These are phyloP conservation scores for Phytophthora europaea DNA, from an alignment of 352 stramenopile species.

Conservation along the genomic window DNA sequence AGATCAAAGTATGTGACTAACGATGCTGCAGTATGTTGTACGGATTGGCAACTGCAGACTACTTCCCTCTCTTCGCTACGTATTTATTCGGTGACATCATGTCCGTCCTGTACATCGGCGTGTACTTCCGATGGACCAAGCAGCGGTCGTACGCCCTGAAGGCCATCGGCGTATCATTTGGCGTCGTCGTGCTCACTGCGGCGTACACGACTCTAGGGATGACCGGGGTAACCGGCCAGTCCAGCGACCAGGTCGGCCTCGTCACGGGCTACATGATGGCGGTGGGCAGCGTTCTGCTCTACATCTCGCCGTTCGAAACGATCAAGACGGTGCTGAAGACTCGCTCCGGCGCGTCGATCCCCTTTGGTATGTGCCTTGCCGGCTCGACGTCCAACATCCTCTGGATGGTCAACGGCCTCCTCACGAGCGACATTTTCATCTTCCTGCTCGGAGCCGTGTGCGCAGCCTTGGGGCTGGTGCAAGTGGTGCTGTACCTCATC, in stretches of 20 bases:
- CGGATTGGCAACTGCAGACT: constrained; percentile 37
- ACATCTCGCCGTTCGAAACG: constrained; percentile 44
- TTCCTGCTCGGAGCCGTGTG: constrained; percentile 40
- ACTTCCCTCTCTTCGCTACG: constrained; percentile 43
- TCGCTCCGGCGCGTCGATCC: constrained; percentile 38
- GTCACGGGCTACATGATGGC: constrained; percentile 49
- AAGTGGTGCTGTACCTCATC: constrained; percentile 42
- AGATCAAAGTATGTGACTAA: constrained; percentile 13
- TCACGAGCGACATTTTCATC: constrained; percentile 52
- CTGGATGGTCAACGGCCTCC: constrained; percentile 51
- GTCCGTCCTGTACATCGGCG: constrained; percentile 42
- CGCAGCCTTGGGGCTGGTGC: constrained; percentile 23
- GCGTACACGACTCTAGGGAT: constrained; percentile 38
- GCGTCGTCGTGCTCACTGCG: constrained; percentile 21
- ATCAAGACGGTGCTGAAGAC: constrained; percentile 41
- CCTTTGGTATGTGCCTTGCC: constrained; percentile 37
- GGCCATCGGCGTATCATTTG: constrained; percentile 23
- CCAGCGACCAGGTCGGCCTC: constrained; percentile 26
- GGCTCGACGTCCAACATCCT: constrained; percentile 35
- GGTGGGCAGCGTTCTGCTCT: constrained; percentile 42
- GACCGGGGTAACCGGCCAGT: constrained; percentile 30
- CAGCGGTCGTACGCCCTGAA: constrained; percentile 29
- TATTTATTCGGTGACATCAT: constrained; percentile 42
- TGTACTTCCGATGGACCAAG: constrained; percentile 44
- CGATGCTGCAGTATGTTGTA: constrained; percentile 41